phyloP scores from a whole-genome alignment of 2,329 filamentous ascomycete genomes.

The Calonectria ilicicola region DNA sequence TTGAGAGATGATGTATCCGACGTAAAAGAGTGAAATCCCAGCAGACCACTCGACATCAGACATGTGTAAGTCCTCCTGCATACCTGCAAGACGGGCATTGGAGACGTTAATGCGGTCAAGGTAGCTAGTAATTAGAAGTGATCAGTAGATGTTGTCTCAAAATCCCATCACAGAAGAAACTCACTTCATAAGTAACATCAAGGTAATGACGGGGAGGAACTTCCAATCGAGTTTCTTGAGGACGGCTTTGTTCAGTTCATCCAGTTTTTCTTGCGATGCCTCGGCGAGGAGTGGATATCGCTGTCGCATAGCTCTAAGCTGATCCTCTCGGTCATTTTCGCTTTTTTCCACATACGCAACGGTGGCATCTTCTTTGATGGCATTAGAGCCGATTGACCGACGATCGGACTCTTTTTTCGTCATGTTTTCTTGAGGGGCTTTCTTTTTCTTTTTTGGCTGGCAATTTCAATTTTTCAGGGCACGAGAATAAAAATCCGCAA shows the following conservation, averaged over 20 bases:
- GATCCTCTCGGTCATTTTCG: neutral
- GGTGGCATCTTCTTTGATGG: neutral
- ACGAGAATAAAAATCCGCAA: neutral
- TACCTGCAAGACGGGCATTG: slow-evolving; percentile 52
- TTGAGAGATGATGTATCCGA: slow-evolving; percentile 59
- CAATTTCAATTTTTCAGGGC: neutral
- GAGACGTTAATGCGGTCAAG: slow-evolving; percentile 63
- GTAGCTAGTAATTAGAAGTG: slow-evolving; percentile 49
- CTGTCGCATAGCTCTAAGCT: neutral
- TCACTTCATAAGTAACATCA: slow-evolving; percentile 43
- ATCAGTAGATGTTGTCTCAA: neutral
- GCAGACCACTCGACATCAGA: slow-evolving; percentile 50
- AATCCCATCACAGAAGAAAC: neutral
- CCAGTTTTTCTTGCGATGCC: slow-evolving; percentile 27
- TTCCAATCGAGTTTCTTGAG: slow-evolving; percentile 40
- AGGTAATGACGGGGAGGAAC: slow-evolving; percentile 39
- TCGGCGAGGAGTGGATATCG: slow-evolving; percentile 18
- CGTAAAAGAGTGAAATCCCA: slow-evolving; percentile 56
- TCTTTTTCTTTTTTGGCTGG: neutral
- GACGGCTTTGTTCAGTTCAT: slow-evolving; percentile 36
- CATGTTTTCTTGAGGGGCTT: neutral
- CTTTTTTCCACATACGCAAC: neutral
- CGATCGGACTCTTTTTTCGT: neutral
- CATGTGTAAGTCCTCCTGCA: slow-evolving; percentile 50
- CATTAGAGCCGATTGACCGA: neutral